Conservation (phyloP, 2,329 filamentous ascomycete species). For the Chrysoporthe puriensis region DNA sequence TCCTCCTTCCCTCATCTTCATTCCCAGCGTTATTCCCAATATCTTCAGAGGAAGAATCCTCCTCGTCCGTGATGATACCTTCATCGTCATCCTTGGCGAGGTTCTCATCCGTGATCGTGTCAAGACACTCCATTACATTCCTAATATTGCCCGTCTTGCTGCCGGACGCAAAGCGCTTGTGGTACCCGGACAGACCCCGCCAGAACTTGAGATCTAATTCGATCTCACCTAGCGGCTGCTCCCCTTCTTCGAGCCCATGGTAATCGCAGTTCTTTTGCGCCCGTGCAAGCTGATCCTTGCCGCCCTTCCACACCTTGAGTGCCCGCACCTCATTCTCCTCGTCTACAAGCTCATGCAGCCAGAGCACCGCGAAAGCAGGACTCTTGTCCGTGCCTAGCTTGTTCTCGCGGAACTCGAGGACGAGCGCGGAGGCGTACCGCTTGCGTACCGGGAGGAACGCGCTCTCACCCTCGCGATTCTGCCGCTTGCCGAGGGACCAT, state of each 20-base stretch:
- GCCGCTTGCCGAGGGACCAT: constrained; percentile 58
- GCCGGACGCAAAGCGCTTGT: constrained; percentile 55
- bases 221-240: constrained; percentile 59
- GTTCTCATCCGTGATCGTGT: constrained; percentile 62
- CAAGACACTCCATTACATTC: constrained; percentile 67
- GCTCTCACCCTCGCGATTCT: constrained; percentile 39
- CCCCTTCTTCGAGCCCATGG: constrained; percentile 53
- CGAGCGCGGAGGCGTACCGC: constrained; percentile 60
- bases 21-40: constrained; percentile 18
- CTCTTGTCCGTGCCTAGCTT: constrained; percentile 56
- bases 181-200: constrained; percentile 63
- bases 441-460: constrained; percentile 61
- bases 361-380: constrained; percentile 65
- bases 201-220: constrained; percentile 63
- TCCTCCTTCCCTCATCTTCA: constrained; percentile 9
- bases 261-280: constrained; percentile 41
- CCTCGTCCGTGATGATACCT: constrained; percentile 16
- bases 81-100: constrained; percentile 36
- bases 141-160: constrained; percentile 56
- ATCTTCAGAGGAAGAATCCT: constrained; percentile 27
- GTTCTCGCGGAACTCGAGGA: constrained; percentile 64
- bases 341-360: constrained; percentile 71
- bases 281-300: constrained; percentile 51
- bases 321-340: constrained; percentile 64
- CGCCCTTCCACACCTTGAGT: constrained; percentile 69